Evolutionary conservation across 78 protist genomes (phyloP).

Genomic region (Paulinella micropora): DNA sequence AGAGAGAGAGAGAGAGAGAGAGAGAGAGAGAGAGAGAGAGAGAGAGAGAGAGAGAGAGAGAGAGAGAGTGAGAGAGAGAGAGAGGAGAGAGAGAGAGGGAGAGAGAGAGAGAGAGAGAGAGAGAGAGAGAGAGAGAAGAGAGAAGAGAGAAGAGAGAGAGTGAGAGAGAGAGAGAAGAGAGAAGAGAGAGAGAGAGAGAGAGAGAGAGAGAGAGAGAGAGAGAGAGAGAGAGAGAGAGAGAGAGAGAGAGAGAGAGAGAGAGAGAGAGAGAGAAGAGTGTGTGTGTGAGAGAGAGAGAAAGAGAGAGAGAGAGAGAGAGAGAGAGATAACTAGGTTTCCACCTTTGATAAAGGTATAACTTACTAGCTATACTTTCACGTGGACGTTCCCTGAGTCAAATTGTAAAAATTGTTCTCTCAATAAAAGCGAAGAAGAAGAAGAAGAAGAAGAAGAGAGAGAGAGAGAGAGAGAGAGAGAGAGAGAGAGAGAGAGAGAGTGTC

Average conservation of each 20-base stretch:
- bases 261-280: constrained; percentile 17
- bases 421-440: too few relatives aligned
- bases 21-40: constrained; percentile 1
- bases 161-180: not conserved
- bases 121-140: not conserved
- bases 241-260: constrained; percentile 16
- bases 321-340: too few relatives aligned
- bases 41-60: constrained; percentile 7
- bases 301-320: too few relatives aligned
- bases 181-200: constrained; percentile 9
- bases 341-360: too few relatives aligned
- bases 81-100: constrained; percentile 3
- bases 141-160: not conserved
- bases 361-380: too few relatives aligned
- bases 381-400: too few relatives aligned
- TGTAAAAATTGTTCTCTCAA: too few relatives aligned
- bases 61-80: constrained; percentile 1
- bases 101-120: constrained; percentile 1
- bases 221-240: constrained; percentile 11
- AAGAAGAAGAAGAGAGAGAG: too few relatives aligned
- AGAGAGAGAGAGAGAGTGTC: too few relatives aligned
- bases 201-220: constrained; percentile 8
- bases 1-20: constrained; percentile 7
- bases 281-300: too few relatives aligned
- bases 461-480: too few relatives aligned